Conservation (phyloP, 2,329 filamentous ascomycete species). For the Coniochaeta hoffmannii region DNA sequence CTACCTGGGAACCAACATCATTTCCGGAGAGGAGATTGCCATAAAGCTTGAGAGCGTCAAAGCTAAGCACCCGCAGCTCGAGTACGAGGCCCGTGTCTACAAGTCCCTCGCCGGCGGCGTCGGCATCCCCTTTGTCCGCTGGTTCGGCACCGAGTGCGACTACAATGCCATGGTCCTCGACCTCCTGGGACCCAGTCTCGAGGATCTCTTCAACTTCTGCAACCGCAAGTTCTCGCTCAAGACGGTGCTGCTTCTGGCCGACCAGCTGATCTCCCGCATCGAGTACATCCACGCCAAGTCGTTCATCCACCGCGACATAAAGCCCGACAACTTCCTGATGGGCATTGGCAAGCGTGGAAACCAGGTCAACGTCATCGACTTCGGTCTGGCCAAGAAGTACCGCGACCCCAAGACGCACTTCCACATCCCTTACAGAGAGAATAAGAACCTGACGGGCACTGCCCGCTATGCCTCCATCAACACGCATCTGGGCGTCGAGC, state of each 20-base stretch:
- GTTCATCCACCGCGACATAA: conserved; percentile 99
- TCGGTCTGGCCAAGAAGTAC: conserved; percentile 99
- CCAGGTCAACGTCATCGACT: conserved; percentile 99
- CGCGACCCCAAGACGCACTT: conserved; percentile 99
- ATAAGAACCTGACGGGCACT: conserved; percentile 99
- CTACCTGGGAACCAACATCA: conserved; percentile 98
- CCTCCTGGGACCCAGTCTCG: conserved; percentile 87
- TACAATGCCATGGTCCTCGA: conserved; percentile 99
- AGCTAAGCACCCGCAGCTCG: conserved; percentile 97
- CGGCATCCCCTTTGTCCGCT: conserved; percentile 96
- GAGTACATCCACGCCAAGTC: conserved; percentile 99
- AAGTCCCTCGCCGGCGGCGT: conserved; percentile 89
- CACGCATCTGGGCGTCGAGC: conserved; percentile 95
- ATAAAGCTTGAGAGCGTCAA: conserved; percentile 99
- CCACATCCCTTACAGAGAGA: conserved; percentile 99
- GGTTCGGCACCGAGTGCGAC: conserved; percentile 99
- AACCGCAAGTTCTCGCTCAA: conserved; percentile 99
- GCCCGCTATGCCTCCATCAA: conserved; percentile 99
- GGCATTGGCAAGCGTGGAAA: conserved; percentile 98
- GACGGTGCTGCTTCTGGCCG: conserved; percentile 91
- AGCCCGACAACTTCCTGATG: conserved; percentile 99
- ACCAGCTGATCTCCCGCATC: conserved; percentile 97
- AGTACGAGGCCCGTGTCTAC: conserved; percentile 96
- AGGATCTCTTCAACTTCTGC: conserved; percentile 99
- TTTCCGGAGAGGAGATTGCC: conserved; percentile 97